Evolutionary conservation across 805 yeast genomes (phyloP), one percentile per base, ranked within the genome.

Genomic region (Nakazawaea laoshanensis): DNA sequence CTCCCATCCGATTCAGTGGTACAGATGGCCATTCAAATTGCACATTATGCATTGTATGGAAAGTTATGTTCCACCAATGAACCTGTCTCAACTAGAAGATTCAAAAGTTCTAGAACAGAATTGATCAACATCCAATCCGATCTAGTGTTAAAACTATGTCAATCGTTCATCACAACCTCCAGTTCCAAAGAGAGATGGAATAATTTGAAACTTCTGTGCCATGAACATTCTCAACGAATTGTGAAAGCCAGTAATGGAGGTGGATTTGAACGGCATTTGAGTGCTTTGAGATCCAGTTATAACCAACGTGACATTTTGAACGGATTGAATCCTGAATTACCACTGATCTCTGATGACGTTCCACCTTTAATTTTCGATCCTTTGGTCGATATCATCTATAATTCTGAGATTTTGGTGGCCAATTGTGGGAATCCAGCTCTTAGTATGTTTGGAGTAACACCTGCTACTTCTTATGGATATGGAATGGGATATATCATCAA

Each of bases 201-300:
- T 22, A 27, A 57, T 44, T 70, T 80, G 40, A 52, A 61, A 19
- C 57, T 63, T 19, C 66, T 79, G 22, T 70, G 85, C 37, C 50
- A 57, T 12, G 57, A 49, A 18, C 88, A 81, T 48, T 58, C 66
- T 2, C 45, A 49, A 7, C 65, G 63, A 38, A 64, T 77, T 33
- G 63, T 49, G 12, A 58, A 52, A 20, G 77, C 85, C 0, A 65
- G 76, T 56, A 50, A 54, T 16, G 89, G 89, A 1, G 48, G 58
- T 30, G 87, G 89, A 2, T 82, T 77, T 48, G 88, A 79, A 48
- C 67, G 85, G 41, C 89, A 82, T 54, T 60, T 78, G 42, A 70
- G 71, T 42, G 78, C 87, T 0, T 55, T 82, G 29, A 63, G 73
- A 29, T 74, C 77, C 22, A 64, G 72, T 2, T 74, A 69, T 32